phyloP scores from a whole-genome alignment of 1,284 basidiomycete species.

The Trichosporon sp. region DNA sequence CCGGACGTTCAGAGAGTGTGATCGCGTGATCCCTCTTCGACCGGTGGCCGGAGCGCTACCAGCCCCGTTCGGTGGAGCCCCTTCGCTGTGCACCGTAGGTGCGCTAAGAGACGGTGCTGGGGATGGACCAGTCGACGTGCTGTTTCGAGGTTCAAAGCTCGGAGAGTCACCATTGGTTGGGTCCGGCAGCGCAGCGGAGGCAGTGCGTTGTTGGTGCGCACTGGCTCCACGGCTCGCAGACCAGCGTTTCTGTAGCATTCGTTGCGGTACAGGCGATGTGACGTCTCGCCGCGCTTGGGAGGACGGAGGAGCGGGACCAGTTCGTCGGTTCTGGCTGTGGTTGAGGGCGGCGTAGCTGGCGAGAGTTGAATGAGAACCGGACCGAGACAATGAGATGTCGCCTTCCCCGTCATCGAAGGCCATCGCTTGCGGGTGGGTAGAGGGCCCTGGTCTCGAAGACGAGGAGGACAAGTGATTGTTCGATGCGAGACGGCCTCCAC shows the following conservation, averaged over 20 bases:
- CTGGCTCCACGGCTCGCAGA: constrained; percentile 2
- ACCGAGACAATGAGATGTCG: constrained; percentile 15
- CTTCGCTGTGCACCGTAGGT: background rate
- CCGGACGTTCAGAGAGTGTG: constrained; percentile 28
- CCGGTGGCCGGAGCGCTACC: background rate
- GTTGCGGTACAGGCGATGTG: constrained; percentile 3
- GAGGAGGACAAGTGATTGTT: background rate
- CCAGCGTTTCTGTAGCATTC: constrained; percentile 10
- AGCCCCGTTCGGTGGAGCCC: background rate
- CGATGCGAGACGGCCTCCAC: constrained; percentile 15
- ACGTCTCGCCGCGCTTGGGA: background rate
- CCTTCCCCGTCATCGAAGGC: constrained; percentile 13
- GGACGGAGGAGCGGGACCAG: background rate
- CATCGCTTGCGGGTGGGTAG: background rate
- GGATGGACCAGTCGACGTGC: background rate
- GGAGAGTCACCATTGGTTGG: background rate
- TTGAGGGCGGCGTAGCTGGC: background rate
- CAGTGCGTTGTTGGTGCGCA: constrained; percentile 12
- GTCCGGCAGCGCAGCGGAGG: constrained; percentile 12
- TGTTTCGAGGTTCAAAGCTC: background rate
- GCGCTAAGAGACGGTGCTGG: background rate
- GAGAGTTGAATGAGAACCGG: background rate
- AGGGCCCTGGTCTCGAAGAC: background rate
- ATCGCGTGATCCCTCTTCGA: constrained; percentile 20
- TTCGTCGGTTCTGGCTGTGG: background rate